Conservation (phyloP, 2,329 filamentous ascomycete genomes). For the Aquanectria penicillioides region DNA sequence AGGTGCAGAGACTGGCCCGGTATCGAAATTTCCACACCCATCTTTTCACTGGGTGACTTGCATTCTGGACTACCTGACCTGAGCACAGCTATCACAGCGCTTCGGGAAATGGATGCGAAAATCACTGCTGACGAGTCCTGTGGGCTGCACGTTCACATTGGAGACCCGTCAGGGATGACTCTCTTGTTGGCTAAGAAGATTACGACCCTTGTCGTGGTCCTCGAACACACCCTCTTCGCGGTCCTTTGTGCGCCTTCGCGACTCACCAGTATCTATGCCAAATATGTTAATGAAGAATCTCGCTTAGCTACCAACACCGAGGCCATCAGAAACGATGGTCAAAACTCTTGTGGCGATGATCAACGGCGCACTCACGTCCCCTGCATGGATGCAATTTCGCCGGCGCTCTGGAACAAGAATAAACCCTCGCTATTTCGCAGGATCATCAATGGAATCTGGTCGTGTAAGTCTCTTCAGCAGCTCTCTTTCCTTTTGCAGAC, state of each 20-base stretch:
- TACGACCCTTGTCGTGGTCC: slow-evolving; percentile 28
- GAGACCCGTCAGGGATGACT: slow-evolving; percentile 33
- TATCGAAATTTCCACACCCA: slow-evolving; percentile 34
- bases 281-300: background rate
- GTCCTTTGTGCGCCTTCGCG: slow-evolving; percentile 9
- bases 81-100: slow-evolving; percentile 1
- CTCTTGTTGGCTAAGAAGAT: slow-evolving; percentile 37
- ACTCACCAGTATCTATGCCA: background rate
- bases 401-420: slow-evolving; percentile 19
- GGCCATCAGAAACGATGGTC: background rate
- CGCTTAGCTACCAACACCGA: background rate
- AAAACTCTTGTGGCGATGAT: background rate
- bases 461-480: background rate
- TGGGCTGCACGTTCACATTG: slow-evolving; percentile 41
- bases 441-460: slow-evolving; percentile 27
- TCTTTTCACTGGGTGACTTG: slow-evolving; percentile 31
- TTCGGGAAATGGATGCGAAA: slow-evolving; percentile 13
- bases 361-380: slow-evolving; percentile 5
- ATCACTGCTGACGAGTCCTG: slow-evolving; percentile 33
- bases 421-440: background rate
- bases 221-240: slow-evolving; percentile 33
- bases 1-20: slow-evolving; percentile 16
- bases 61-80: slow-evolving; percentile 20
- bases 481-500: background rate
- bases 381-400: background rate